Evolutionary conservation across 2,329 filamentous ascomycete species (phyloP).

Genomic region (Colletotrichum ledebouriae): DNA sequence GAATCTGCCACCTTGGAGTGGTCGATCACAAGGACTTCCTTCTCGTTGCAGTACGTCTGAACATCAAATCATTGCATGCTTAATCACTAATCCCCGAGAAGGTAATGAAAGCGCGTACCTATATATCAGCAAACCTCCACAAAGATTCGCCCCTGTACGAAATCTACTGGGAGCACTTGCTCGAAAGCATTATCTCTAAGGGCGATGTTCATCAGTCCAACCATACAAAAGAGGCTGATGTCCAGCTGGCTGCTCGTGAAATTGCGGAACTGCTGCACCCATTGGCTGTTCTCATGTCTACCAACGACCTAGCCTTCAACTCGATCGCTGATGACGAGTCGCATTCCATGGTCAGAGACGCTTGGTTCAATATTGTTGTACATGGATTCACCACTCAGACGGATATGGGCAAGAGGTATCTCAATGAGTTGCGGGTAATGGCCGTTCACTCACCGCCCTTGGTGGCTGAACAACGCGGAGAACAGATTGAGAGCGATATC

Average conservation of each 20-base stretch:
- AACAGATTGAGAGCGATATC: slow-evolving; percentile 94
- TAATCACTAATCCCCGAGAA: slow-evolving; percentile 46
- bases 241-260: slow-evolving; percentile 85
- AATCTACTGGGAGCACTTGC: slow-evolving; percentile 84
- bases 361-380: slow-evolving; percentile 98
- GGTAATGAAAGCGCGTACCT: slow-evolving; percentile 83
- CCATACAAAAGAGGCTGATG: slow-evolving; percentile 80
- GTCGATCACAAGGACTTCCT: slow-evolving; percentile 76
- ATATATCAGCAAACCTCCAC: slow-evolving; percentile 79
- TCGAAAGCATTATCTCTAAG: slow-evolving; percentile 90
- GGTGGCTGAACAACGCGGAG: slow-evolving; percentile 88
- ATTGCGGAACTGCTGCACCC: slow-evolving; percentile 90
- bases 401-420: slow-evolving; percentile 77
- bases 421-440: slow-evolving; percentile 84
- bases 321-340: slow-evolving; percentile 74
- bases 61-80: no score
- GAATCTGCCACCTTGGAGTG: slow-evolving; percentile 79
- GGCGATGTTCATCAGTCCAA: slow-evolving; percentile 85
- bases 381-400: slow-evolving; percentile 89
- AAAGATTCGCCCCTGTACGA: slow-evolving; percentile 82
- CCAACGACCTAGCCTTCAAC: slow-evolving; percentile 67
- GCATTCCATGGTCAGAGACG: slow-evolving; percentile 83
- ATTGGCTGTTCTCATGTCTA: slow-evolving; percentile 85
- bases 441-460: slow-evolving; percentile 89
- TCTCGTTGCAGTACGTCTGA: slow-evolving; percentile 75